Conservation (phyloP, 495 filamentous ascomycete species). For the Aspergillus olivimuriae region DNA sequence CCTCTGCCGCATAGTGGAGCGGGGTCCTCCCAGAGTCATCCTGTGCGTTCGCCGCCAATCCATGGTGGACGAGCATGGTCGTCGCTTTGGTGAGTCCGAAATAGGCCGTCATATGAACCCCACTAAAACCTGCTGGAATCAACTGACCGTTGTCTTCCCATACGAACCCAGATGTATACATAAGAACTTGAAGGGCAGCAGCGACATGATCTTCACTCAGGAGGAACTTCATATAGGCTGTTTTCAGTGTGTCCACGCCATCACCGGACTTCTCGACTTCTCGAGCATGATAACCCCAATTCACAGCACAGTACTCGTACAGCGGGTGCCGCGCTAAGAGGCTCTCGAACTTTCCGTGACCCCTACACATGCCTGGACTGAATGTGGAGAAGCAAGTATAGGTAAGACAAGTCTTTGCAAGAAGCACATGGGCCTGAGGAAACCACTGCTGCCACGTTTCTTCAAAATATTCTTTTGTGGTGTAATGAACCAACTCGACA, state of each 20-base stretch:
- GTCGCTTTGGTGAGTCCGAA: background rate
- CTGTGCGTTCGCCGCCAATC: background rate
- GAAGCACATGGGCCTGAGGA: conserved; percentile 9
- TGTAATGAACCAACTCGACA: conserved; percentile 49
- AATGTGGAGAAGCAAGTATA: conserved; percentile 16
- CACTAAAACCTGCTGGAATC: background rate
- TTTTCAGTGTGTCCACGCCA: background rate
- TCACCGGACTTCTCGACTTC: background rate
- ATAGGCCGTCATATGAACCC: background rate
- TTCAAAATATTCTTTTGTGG: conserved; percentile 44
- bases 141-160: background rate
- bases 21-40: background rate
- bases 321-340: conserved; percentile 20
- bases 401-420: conserved; percentile 11
- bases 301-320: conserved; percentile 32
- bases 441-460: conserved; percentile 13
- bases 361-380: background rate
- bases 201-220: background rate
- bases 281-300: conserved; percentile 34
- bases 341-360: background rate
- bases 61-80: background rate
- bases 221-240: background rate
- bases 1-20: background rate
- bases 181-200: background rate
- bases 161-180: background rate